These are phyloP conservation scores for Warburgia ugandensis DNA, from an alignment of 164 flowering plant species.

Conservation along the genomic window DNA sequence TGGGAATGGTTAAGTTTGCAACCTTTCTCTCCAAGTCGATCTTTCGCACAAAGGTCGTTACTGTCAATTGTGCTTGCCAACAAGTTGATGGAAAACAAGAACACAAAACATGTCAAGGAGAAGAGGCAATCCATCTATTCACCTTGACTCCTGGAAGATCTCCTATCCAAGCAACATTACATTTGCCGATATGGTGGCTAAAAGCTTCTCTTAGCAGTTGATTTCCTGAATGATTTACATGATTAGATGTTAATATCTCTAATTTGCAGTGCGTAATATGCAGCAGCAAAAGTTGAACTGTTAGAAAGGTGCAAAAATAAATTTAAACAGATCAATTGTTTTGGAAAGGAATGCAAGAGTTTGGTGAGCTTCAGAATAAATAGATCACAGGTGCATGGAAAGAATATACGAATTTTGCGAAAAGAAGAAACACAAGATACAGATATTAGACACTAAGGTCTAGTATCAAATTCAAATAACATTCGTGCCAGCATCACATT, in stretches of 20 bases:
- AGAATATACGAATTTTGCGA: too few species aligned
- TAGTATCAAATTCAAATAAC: too few species aligned
- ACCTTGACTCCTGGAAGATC: slow-evolving; percentile 36
- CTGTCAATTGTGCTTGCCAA: slow-evolving; percentile 5
- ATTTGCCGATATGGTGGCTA: slow-evolving; percentile 10
- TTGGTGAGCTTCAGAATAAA: too few species aligned
- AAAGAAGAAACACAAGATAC: too few species aligned
- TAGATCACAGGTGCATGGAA: too few species aligned
- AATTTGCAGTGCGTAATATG: not conserved
- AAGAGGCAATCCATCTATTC: not conserved
- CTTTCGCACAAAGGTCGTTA: slow-evolving; percentile 14
- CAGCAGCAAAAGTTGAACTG: not conserved
- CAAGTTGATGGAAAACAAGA: too few species aligned
- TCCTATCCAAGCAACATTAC: slow-evolving; percentile 35
- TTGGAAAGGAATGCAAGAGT: too few species aligned
- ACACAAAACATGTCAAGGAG: not conserved
- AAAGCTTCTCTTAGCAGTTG: slow-evolving; percentile 26
- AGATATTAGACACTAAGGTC: too few species aligned
- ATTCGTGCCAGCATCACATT: too few species aligned
- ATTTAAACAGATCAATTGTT: too few species aligned
- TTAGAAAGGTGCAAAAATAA: not conserved
- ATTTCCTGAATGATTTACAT: slow-evolving; percentile 21
- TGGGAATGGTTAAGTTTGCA: slow-evolving; percentile 28
- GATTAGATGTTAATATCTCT: slow-evolving; percentile 1
- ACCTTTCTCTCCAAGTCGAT: slow-evolving; percentile 26